phyloP scores from a whole-genome alignment of 1,284 basidiomycete genomes.

The Leccinum angustisporum region DNA sequence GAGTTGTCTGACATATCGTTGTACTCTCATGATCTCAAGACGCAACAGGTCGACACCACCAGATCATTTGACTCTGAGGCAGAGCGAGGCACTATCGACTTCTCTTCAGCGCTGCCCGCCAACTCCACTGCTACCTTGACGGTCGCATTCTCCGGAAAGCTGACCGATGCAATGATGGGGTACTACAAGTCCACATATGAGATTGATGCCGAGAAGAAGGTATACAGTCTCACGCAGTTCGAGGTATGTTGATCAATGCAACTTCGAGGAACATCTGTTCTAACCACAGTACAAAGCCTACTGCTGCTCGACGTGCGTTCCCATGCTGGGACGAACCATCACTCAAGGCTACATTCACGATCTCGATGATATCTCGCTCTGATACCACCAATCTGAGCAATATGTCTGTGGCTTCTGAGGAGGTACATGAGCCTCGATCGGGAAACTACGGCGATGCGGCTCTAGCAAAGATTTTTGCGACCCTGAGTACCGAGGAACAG shows the following conservation, averaged over 20 bases:
- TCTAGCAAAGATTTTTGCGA: slow-evolving; percentile 39
- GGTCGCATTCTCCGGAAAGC: slow-evolving; percentile 60
- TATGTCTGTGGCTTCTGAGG: slow-evolving; percentile 73
- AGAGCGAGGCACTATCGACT: slow-evolving; percentile 63
- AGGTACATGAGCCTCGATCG: slow-evolving; percentile 38
- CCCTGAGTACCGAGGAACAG: slow-evolving; percentile 34
- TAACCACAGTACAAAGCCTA: slow-evolving; percentile 64
- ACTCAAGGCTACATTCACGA: slow-evolving; percentile 84
- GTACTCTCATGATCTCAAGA: slow-evolving; percentile 56
- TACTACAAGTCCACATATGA: slow-evolving; percentile 67
- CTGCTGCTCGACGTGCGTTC: slow-evolving; percentile 80
- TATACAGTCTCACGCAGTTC: slow-evolving; percentile 84
- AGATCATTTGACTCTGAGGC: slow-evolving; percentile 58
- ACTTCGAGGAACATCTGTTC: slow-evolving; percentile 15
- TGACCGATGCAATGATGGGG: slow-evolving; percentile 72
- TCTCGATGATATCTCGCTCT: slow-evolving; percentile 84
- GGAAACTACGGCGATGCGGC: slow-evolving; percentile 28
- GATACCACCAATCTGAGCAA: slow-evolving; percentile 82
- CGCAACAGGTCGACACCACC: slow-evolving; percentile 48
- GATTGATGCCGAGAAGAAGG: slow-evolving; percentile 54
- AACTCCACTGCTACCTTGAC: slow-evolving; percentile 65
- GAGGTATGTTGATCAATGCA: slow-evolving; percentile 45
- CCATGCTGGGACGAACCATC: slow-evolving; percentile 94
- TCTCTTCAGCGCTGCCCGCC: slow-evolving; percentile 56
- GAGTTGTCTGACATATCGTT: slow-evolving; percentile 69